Evolutionary conservation across 2,329 filamentous ascomycete genomes (phyloP).

Genomic region (Alternaria conjuncta): DNA sequence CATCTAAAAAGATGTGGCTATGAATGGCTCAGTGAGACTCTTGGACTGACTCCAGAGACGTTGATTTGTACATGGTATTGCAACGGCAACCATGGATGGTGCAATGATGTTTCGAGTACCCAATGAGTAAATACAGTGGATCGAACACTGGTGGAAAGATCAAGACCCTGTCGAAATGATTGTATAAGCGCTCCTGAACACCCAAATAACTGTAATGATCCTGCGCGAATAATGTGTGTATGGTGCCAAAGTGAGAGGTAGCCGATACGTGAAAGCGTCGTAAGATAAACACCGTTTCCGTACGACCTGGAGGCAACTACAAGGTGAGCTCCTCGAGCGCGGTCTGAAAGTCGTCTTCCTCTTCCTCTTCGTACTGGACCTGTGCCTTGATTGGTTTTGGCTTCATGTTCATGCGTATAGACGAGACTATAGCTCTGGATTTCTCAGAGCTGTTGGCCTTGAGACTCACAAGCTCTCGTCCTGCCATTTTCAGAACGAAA

Average conservation of each 20-base stretch:
- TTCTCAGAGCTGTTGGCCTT: conserved; percentile 33
- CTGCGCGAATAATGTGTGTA: background rate
- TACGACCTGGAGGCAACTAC: background rate
- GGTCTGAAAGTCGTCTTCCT: conserved; percentile 28
- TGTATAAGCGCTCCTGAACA: background rate
- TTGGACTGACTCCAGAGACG: background rate
- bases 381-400: conserved; percentile 36
- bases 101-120: background rate
- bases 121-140: background rate
- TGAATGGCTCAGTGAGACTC: conserved; percentile 18
- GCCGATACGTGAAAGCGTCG: background rate
- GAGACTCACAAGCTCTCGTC: conserved; percentile 47
- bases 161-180: background rate
- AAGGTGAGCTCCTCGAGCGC: conserved; percentile 5
- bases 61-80: background rate
- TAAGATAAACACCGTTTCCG: background rate
- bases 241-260: background rate
- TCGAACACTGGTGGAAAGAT: background rate
- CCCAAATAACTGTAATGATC: background rate
- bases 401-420: conserved; percentile 39
- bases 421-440: conserved; percentile 20
- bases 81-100: background rate
- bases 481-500: conserved; percentile 51
- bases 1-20: background rate
- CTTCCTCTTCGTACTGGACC: conserved; percentile 12